phyloP scores from a whole-genome alignment of 1,284 basidiomycete genomes.

The Moesziomyces sp. region DNA sequence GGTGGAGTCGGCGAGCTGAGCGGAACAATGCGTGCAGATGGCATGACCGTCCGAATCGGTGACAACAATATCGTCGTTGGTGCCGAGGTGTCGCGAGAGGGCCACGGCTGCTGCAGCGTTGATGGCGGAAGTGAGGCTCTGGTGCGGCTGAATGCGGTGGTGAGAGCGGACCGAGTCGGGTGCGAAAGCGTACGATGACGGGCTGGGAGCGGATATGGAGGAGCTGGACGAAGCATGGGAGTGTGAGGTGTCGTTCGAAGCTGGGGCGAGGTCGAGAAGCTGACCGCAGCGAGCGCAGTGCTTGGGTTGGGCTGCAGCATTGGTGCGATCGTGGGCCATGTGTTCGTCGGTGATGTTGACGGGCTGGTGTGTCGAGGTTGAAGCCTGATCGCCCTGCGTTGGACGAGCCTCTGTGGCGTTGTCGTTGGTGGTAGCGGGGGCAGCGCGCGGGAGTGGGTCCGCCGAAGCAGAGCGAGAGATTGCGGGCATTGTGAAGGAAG shows the following conservation, averaged over 20 bases:
- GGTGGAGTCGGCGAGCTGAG: constrained; percentile 10
- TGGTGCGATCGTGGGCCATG: neutral
- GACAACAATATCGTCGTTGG: constrained; percentile 12
- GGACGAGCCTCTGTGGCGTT: neutral
- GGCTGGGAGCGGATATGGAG: constrained; percentile 43
- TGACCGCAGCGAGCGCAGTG: constrained; percentile 41
- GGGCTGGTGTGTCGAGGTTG: neutral
- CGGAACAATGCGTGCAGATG: constrained; percentile 36
- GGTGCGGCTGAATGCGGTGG: constrained; percentile 37
- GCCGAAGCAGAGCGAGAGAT: constrained; percentile 6
- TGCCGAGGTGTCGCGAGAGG: constrained; percentile 36
- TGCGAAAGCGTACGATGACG: constrained; percentile 47
- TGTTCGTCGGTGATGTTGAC: neutral
- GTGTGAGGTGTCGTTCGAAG: constrained; percentile 17
- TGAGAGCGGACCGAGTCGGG: constrained; percentile 38
- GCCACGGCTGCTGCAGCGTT: constrained; percentile 44
- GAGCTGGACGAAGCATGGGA: constrained; percentile 9
- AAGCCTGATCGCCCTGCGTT: neutral
- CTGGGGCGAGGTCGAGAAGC: constrained; percentile 27
- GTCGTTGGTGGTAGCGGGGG: neutral
- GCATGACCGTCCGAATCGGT: constrained; percentile 37
- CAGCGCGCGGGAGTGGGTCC: constrained; percentile 1
- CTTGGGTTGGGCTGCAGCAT: constrained; percentile 28
- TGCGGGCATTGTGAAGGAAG: constrained; percentile 40
- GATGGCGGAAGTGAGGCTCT: constrained; percentile 48